Base-by-base conservation (phyloP, 306 rosid genomes). In the Bauhinia variegata region DNA sequence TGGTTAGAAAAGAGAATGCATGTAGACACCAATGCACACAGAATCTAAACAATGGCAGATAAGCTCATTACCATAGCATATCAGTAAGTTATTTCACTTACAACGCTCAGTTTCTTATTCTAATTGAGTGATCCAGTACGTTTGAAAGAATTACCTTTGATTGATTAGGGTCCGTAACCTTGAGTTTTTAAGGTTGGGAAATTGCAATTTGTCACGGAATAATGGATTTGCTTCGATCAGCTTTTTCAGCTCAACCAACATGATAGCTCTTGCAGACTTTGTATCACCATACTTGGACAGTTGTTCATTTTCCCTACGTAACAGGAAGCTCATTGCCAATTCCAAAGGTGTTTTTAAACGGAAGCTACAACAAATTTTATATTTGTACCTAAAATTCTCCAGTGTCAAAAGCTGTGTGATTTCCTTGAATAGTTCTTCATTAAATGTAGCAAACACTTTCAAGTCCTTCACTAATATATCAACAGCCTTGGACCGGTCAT, bases 171-270 rank as follows among this genome's bases (percentile, higher is more conserved):
- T 93, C 60, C 98, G 87, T 39, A 93, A 72, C 83, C 98, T 86
- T 3, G 98, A 93, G 75, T 90, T 93, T 52, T 93, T 93, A 36
- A 93, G 97, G 78, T 83, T 89, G 11, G 98, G 98, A 72, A 93
- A 93, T 65, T 93, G 98, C 85, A 93, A 79, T 75, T 93, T 93
- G 78, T 93, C 98, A 4, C 98, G 96, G 73, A 93, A 93, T 30
- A 93, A 75, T 34, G 98, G 98, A 77, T 93, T 93, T 5, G 97
- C 98, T 79, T 93, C 98, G 31, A 93, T 89, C 79, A 93, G 86
- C 84, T 93, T 93, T 83, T 93, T 93, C 51, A 93, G 96, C 86
- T 93, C 98, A 60, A 93, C 93, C 83, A 89, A 78, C 98, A 93
- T 93, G 64, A 93, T 93, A 63, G 98, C 91, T 67, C 98, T 68